Evolutionary conservation across 768 basidiomycete species (phyloP).

Genomic region (Postia placenta): DNA sequence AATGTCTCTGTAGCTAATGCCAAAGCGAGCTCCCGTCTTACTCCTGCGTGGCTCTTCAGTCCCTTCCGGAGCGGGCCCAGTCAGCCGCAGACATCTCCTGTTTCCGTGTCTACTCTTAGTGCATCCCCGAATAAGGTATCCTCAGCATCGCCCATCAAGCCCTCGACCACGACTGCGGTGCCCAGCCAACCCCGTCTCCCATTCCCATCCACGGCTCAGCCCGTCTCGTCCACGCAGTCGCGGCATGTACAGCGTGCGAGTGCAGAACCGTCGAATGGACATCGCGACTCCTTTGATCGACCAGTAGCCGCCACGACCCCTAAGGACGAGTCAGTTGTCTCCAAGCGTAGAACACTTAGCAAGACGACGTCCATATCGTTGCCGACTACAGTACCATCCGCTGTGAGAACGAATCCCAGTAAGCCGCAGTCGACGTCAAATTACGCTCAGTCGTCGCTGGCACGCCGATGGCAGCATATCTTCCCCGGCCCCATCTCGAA

Average conservation of each 20-base stretch:
- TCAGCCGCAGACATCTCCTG: slow-evolving; percentile 56
- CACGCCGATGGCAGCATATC: slow-evolving; percentile 85
- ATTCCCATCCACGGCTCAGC: slow-evolving; percentile 24
- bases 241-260: slow-evolving; percentile 49
- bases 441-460: slow-evolving; percentile 65
- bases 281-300: slow-evolving; percentile 42
- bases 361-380: slow-evolving; percentile 30
- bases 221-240: slow-evolving; percentile 28
- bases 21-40: slow-evolving; percentile 45
- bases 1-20: slow-evolving; percentile 33
- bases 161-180: neutral
- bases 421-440: slow-evolving; percentile 52
- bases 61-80: slow-evolving; percentile 60
- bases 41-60: slow-evolving; percentile 77
- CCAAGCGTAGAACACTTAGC: slow-evolving; percentile 44
- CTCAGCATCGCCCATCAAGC: slow-evolving; percentile 4
- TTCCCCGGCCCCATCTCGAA: slow-evolving; percentile 69
- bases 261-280: slow-evolving; percentile 45
- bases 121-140: too few species aligned
- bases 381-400: slow-evolving; percentile 49
- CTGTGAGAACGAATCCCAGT: slow-evolving; percentile 57
- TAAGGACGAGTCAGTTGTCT: slow-evolving; percentile 51
- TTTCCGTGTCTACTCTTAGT: slow-evolving; percentile 45
- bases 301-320: slow-evolving; percentile 66
- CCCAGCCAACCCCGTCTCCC: slow-evolving; percentile 3